phyloP scores from a whole-genome alignment of 169 alveolate species.

The Cryptosporidium ryanae region DNA sequence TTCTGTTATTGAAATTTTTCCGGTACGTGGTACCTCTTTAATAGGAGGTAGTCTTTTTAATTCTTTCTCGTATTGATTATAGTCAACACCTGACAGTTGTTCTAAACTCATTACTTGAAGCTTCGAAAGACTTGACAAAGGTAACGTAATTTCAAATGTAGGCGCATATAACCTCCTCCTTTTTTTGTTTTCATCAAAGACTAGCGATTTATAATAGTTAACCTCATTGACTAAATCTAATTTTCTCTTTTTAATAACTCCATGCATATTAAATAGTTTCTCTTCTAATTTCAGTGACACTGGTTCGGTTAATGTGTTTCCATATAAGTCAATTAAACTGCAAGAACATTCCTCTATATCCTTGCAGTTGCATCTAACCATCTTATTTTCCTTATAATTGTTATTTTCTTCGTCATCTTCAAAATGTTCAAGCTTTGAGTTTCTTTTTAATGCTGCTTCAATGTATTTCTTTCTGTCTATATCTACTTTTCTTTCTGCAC shows the following conservation, averaged over 20 bases:
- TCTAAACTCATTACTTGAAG: constrained; percentile 45
- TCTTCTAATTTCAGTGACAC: constrained; percentile 54
- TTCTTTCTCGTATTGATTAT: background rate
- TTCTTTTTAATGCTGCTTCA: constrained; percentile 63
- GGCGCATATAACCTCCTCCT: constrained; percentile 6
- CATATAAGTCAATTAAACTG: constrained; percentile 30
- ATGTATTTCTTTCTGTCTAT: constrained; percentile 39
- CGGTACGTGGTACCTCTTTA: constrained; percentile 18
- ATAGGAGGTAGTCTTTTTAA: constrained; percentile 20
- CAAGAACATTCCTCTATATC: constrained; percentile 19
- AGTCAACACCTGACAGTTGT: constrained; percentile 55
- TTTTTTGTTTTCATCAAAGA: background rate
- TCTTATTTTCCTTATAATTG: background rate
- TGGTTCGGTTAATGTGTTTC: constrained; percentile 30
- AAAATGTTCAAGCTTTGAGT: background rate
- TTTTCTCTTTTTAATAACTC: background rate
- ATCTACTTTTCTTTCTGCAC: constrained; percentile 31
- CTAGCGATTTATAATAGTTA: constrained; percentile 23
- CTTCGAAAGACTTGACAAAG: constrained; percentile 35
- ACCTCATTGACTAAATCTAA: constrained; percentile 3
- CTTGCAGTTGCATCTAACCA: constrained; percentile 25
- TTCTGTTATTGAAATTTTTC: constrained; percentile 6
- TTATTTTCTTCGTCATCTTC: background rate
- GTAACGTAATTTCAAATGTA: constrained; percentile 1
- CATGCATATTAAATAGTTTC: constrained; percentile 26